Evolutionary conservation across 2,329 filamentous ascomycete species (phyloP), one percentile per base, ranked within the genome.

Genomic region (Phoma sp.): DNA sequence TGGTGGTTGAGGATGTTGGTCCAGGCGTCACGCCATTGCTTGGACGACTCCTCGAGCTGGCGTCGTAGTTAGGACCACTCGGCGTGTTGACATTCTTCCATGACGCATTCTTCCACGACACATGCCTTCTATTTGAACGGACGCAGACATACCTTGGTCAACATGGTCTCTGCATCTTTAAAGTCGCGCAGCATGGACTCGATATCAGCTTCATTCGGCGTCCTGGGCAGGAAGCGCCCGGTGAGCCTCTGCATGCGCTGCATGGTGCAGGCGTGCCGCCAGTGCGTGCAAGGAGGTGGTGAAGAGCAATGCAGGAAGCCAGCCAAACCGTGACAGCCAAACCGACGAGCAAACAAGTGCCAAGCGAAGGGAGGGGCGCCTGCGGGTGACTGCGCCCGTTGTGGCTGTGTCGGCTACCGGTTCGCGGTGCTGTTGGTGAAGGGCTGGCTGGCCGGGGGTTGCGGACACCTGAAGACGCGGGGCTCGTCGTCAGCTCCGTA

Each of bases 1-100:
- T 93, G 90, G 53, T 87, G 82, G 52, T 82, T 82, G 51, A 91
- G 83, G 60, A 93, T 87, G 54, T 86, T 83, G 6, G 87, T 82
- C 91, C 91, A 96, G 10, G 88, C 83, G 67, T 93, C 89, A 67
- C 88, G 86, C 87, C 90, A 95, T 70, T 86, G 81, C 73, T 87
- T 89, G 30, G 88, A 85, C 57, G 88, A 87, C 60, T 91, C 88
- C 63, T 92, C 85, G 64, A 95, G 85, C 89, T 93, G 62, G n/a
- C n/a, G n/a, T n/a, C n/a, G n/a, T n/a, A n/a, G n/a, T n/a, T n/a
- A n/a, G n/a, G n/a, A n/a, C n/a, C n/a, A n/a, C n/a, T n/a, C n/a
- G n/a, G n/a, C n/a, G n/a, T n/a, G n/a, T n/a, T n/a, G n/a, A n/a
- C n/a, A n/a, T n/a, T n/a, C n/a, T n/a, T n/a, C n/a, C n/a, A n/a